Conservation (phyloP, 345 rosid genomes). For the Diplotaxis tenuifolia region DNA sequence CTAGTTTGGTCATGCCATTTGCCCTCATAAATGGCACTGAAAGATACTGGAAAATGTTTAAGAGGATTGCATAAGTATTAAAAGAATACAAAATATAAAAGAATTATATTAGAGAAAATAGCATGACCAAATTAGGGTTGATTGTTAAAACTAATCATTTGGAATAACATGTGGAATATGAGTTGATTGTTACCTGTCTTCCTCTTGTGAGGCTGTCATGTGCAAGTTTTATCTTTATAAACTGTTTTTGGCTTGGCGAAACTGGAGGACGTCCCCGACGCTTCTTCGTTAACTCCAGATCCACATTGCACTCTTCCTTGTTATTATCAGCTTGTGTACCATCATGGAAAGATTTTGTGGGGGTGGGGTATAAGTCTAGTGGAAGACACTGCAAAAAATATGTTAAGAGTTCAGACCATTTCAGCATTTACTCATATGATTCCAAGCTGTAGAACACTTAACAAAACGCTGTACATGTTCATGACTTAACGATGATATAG, state of each 20-base stretch:
- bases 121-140: too few species aligned
- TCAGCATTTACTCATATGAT: conserved; percentile 6
- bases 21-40: background rate
- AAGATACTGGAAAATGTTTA: conserved; percentile 8
- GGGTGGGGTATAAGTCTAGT: background rate
- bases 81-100: too few species aligned
- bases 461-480: background rate
- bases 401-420: background rate
- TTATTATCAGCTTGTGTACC: background rate
- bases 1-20: background rate
- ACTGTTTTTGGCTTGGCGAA: background rate
- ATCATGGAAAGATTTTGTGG: background rate
- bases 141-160: background rate
- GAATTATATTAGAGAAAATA: too few species aligned
- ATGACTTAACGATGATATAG: background rate
- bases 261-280: background rate
- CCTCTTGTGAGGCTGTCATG: background rate
- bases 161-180: background rate
- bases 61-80: background rate
- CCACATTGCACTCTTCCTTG: too few species aligned
- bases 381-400: conserved; percentile 11
- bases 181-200: background rate
- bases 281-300: too few species aligned
- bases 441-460: background rate
- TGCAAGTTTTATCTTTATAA: background rate